Base-by-base conservation (phyloP, 768 basidiomycete genomes). In the Hygrophorus pudorinus region DNA sequence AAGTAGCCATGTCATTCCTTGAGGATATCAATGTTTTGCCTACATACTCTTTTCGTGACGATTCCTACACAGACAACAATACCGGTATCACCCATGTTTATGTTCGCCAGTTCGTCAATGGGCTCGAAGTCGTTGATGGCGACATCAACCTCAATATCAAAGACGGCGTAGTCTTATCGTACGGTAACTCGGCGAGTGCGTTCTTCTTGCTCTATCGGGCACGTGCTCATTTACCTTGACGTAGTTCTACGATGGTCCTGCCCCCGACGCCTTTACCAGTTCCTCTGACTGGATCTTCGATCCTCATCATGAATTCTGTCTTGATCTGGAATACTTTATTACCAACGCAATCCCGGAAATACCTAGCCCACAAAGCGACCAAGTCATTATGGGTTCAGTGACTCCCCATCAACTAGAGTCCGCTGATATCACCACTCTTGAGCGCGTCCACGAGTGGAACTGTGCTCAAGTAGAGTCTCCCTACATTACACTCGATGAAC, bases 71-170 rank as follows among this genome's bases (percentile, higher is more conserved):
- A 38, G 93, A 97, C 65, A 63, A 66, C 47, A 77, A 75, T 48
- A 91, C 87, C 2, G 85, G 85, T n/a, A 72, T 96, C 41, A 83
- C 88, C 21, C 91, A 97, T 63, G 71, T 91, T 53, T 94, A 93
- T 59, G 79, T 84, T 49, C 76, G 82, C 52, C 93, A 99, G 65
- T 50, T 85, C 46, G 65, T 92, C 55, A 80, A 85, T 46, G 91
- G 89, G 11, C 66, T 94, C 36, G 88, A 94, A 57, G 89, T 99
- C 12, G 73, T 75, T 9, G 89, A 96, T 55, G 88, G 86, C 21
- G 85, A 96, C 62, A 77, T 96, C 68, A 97, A 97, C 60, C 65
- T 99, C 57, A 96, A 97, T 67, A 70, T 97, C 62, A 81, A 81
- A 63, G 75, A 85, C 44, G 91, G 89, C 35, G 65, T 73, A 53